Conservation (phyloP, 139 green algal genomes). For the Ulvella scutata region DNA sequence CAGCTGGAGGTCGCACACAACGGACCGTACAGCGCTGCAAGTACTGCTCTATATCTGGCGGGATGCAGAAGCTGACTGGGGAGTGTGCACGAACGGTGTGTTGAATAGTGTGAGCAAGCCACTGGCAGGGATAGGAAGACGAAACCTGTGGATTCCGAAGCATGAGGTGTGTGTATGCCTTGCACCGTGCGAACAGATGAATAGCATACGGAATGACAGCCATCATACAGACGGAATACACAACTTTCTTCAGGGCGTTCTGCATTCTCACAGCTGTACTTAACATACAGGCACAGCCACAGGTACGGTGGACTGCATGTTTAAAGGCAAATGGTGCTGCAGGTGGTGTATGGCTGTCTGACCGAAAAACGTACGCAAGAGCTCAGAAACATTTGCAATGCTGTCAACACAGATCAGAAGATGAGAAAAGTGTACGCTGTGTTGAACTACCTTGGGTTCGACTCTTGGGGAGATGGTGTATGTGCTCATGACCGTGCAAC, state of each 20-base stretch:
- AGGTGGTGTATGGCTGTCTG: background rate
- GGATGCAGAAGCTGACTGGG: background rate
- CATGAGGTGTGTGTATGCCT: conserved; percentile 1
- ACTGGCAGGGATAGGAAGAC: background rate
- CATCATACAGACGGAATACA: too few species aligned
- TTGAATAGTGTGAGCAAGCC: background rate
- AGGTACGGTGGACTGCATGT: too few species aligned
- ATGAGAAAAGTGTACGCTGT: background rate
- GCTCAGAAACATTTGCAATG: background rate
- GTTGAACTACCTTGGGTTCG: background rate
- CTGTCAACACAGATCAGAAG: background rate
- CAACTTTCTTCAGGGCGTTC: too few species aligned
- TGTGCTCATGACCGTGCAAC: background rate
- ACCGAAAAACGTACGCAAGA: background rate
- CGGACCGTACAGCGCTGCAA: background rate
- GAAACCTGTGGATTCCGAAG: background rate
- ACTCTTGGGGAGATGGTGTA: background rate
- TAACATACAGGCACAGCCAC: too few species aligned
- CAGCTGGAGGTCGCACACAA: background rate
- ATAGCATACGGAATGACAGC: too few species aligned
- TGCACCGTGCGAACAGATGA: too few species aligned
- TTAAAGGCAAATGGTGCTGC: background rate
- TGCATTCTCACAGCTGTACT: too few species aligned
- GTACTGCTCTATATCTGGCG: background rate
- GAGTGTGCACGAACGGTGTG: background rate